Conservation (phyloP, 2,329 filamentous ascomycete species). For the Coleophoma cylindrospora region DNA sequence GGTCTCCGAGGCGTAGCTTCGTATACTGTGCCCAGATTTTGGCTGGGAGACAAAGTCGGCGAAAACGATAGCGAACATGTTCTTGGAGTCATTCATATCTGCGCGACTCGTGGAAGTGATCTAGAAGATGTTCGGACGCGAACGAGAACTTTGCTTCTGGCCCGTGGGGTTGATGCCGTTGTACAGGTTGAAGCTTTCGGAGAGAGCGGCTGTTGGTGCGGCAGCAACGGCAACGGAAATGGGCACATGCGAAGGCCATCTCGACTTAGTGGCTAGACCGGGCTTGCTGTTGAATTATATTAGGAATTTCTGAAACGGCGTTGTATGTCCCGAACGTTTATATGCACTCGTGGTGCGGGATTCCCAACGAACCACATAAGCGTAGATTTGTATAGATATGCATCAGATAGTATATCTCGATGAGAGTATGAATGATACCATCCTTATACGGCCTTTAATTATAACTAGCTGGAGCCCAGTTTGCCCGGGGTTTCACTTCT, state of each 20-base stretch:
- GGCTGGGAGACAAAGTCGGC: conserved; percentile 68
- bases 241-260: too few relatives aligned
- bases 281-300: too few relatives aligned
- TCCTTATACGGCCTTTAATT: neutral
- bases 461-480: neutral
- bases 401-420: neutral
- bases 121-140: conserved; percentile 79
- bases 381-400: too few relatives aligned
- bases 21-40: conserved; percentile 86
- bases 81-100: conserved; percentile 80
- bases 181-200: conserved; percentile 86
- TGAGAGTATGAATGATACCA: neutral
- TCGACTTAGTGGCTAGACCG: too few relatives aligned
- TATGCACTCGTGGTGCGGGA: too few relatives aligned
- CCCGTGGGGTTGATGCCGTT: conserved; percentile 72
- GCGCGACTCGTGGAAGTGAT: conserved; percentile 66
- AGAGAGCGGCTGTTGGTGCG: conserved; percentile 61
- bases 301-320: too few relatives aligned
- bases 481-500: too few relatives aligned
- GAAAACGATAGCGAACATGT: conserved; percentile 45
- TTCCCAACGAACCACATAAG: too few relatives aligned
- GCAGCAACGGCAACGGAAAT: conserved; percentile 16
- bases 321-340: too few relatives aligned
- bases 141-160: conserved; percentile 65
- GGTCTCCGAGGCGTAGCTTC: conserved; percentile 78